A percentile compares a stretch with the other conserved stretches of the same genome.
Evolutionary conservation across 176 grass and related monocot genomes (phyloP).

Genomic region (Oryza longistaminata): DNA sequence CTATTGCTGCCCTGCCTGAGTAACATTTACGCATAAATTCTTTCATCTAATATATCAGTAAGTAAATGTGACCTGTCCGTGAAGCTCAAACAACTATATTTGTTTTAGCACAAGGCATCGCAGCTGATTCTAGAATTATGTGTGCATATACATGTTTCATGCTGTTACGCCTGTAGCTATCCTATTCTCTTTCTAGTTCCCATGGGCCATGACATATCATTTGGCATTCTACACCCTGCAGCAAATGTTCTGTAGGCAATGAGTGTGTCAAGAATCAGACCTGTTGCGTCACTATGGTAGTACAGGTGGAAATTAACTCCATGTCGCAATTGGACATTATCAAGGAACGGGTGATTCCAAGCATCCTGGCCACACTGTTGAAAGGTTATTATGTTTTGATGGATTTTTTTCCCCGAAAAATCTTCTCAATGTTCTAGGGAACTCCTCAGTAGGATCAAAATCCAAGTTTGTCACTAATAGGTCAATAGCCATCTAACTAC

Average conservation of each 20-base stretch:
- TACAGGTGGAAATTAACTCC: constrained; percentile 41
- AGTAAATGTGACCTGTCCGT: not conserved
- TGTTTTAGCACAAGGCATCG: not conserved
- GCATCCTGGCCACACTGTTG: constrained; percentile 53
- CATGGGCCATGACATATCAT: not conserved
- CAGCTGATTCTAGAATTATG: not conserved
- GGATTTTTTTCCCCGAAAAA: not conserved
- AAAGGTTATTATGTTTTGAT: constrained; percentile 59
- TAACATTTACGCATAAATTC: not conserved
- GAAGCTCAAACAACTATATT: not conserved
- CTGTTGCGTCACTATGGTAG: constrained; percentile 67
- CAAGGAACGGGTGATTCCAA: constrained; percentile 64
- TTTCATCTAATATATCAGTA: constrained; percentile 13
- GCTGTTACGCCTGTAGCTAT: constrained; percentile 4
- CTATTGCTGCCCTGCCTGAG: not conserved
- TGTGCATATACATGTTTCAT: not conserved
- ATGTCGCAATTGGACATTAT: constrained; percentile 55
- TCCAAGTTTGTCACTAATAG: not conserved
- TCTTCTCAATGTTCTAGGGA: constrained; percentile 2
- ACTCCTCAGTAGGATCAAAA: not conserved
- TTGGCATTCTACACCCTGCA: constrained; percentile 37
- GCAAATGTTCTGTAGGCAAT: constrained; percentile 39
- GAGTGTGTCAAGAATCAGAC: constrained; percentile 27
- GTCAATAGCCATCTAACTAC: not conserved
- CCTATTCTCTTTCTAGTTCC: not conserved